Percentiles rank a stretch among this genome's conserved stretches.
Conservation (phyloP, 148 eudicot genomes). For the Camellia lanceoleosa region DNA sequence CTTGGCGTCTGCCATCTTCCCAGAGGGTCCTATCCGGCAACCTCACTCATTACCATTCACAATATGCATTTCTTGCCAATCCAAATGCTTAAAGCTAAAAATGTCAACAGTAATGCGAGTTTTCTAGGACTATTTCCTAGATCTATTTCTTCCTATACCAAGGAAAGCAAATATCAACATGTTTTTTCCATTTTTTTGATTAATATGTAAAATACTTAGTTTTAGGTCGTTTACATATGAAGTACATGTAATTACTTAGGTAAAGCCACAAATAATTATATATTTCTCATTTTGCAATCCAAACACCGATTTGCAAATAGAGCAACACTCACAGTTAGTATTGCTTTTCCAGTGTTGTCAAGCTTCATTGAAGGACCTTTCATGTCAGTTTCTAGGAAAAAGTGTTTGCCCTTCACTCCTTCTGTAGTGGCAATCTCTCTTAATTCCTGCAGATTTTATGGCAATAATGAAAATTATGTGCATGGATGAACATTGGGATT, state of each 20-base stretch:
- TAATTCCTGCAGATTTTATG: constrained; percentile 44
- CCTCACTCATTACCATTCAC: too few relatives aligned
- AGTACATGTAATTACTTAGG: neutral
- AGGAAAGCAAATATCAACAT: neutral
- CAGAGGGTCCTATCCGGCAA: too few relatives aligned
- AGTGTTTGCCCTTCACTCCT: constrained; percentile 70
- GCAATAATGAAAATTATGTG: neutral
- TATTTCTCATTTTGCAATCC: constrained; percentile 1
- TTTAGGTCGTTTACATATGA: neutral
- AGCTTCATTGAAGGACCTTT: constrained; percentile 86
- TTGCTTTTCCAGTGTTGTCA: constrained; percentile 87
- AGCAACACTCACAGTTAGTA: constrained; percentile 65
- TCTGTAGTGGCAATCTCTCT: constrained; percentile 71
- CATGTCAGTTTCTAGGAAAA: constrained; percentile 73
- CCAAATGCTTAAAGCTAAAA: neutral
- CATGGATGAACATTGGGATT: neutral
- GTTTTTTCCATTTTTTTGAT: neutral
- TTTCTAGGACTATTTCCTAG: neutral
- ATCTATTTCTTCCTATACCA: neutral
- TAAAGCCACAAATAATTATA: neutral
- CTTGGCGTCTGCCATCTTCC: too few relatives aligned
- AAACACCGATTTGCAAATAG: neutral
- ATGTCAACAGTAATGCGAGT: neutral
- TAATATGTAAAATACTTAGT: neutral
- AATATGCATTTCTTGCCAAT: neutral